Evolutionary conservation across 805 yeast species (phyloP), one percentile per base, ranked within the genome.

Genomic region (Kuraishia cidri): DNA sequence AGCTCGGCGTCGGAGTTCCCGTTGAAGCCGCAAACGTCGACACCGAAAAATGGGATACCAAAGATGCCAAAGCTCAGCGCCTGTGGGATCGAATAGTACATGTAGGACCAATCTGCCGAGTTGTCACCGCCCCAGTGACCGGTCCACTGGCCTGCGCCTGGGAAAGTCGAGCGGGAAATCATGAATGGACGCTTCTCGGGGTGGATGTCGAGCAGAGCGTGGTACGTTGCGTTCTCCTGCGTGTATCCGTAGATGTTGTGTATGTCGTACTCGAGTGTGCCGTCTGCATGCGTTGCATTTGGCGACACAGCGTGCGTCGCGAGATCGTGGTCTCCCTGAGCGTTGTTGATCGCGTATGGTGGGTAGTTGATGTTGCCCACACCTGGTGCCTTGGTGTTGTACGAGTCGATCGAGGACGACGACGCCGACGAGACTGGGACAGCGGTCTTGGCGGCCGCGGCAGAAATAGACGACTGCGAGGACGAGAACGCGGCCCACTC

Each of bases 331-430:
- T 23, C 38, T 11, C 42, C 50, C 35, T 52, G 56, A 13, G 26
- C 36, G 37, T 53, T 41, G 36, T 52, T 47, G 36, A 55, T 50
- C 8, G 51, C 56, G 36, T 55, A 55, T 12, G 60, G 60, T n/a
- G 60, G 60, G 37, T 49, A 50, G 35, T 50, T 47, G 32, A 55
- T 37, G 31, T 52, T 55, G n/a, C 58, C 48, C 43, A 37, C 52
- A 13, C 36, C 36, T 8, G 9, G 46, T n/a, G 37, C 37, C 15
- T 40, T 28, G 22, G 43, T 42, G 31, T 49, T 48, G 32, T 19
- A 24, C 15, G 46, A 32, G 30, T 41, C 38, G 16, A 36, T 30
- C 4, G 40, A 24, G 10, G 37, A 15, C 4, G 47, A 33, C 1
- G 26, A 9, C 6, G 26, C 26, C 6, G 26, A 11, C 6, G 26